phyloP scores from a whole-genome alignment of 1,284 basidiomycete species.

The Ceratobasidium sp. region DNA sequence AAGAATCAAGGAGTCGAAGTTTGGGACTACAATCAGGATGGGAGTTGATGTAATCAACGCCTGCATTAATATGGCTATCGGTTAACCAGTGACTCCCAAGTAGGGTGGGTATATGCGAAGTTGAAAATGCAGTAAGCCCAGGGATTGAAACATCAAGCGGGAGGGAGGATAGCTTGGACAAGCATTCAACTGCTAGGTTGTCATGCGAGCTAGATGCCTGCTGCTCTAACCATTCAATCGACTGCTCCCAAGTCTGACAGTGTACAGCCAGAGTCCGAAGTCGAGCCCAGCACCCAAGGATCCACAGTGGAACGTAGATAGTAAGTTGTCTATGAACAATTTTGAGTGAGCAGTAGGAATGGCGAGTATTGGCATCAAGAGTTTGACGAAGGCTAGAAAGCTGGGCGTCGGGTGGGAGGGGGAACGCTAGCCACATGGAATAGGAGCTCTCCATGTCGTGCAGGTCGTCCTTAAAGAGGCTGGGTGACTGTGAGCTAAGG shows the following conservation, averaged over 20 bases:
- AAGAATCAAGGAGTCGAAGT: neutral
- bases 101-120: conserved; percentile 12
- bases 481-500: no score
- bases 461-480: no score
- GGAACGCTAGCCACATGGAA: no score
- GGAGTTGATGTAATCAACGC: conserved; percentile 5
- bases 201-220: neutral
- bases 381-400: no score
- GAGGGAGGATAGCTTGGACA: neutral
- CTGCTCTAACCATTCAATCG: no score
- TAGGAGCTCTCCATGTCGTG: no score
- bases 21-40: neutral
- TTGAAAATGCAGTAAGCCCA: conserved; percentile 7
- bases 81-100: conserved; percentile 5
- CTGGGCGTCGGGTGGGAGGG: no score
- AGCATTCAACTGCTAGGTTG: neutral
- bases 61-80: conserved; percentile 18
- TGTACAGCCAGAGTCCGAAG: conserved; percentile 2
- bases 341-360: neutral
- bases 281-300: conserved; percentile 1
- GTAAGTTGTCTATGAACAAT: neutral
- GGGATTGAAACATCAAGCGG: neutral
- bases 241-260: neutral
- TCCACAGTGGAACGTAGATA: conserved; percentile 7
- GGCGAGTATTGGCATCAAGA: no score